Conservation (phyloP, 805 yeast species). For the Clavispora phyllophila region DNA sequence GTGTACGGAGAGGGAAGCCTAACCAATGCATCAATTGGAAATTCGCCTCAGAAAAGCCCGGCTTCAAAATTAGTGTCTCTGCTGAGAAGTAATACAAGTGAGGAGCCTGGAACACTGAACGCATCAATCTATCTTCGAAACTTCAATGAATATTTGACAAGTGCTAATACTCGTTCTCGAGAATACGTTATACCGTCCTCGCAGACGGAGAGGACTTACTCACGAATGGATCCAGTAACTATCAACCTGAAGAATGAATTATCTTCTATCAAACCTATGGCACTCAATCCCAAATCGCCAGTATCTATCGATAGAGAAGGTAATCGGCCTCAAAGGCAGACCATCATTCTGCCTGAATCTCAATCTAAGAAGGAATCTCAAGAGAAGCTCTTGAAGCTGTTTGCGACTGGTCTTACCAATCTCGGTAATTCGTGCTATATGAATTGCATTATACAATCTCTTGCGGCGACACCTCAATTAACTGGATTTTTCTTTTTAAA, state of each 20-base stretch:
- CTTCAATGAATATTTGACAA: conserved; percentile 11
- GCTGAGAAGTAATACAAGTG: not conserved
- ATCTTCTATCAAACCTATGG: not conserved
- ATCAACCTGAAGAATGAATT: not conserved
- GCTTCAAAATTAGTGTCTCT: not conserved
- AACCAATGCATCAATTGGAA: not conserved
- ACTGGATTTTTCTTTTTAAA: conserved; percentile 50
- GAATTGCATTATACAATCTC: conserved; percentile 86
- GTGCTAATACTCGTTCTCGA: conserved; percentile 1
- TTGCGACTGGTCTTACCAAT: conserved; percentile 69
- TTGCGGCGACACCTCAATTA: conserved; percentile 66
- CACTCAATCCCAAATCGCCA: not conserved
- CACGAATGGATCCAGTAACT: not conserved
- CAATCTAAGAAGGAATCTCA: not conserved
- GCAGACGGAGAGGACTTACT: not conserved
- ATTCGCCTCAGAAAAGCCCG: not conserved
- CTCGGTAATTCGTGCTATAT: conserved; percentile 91
- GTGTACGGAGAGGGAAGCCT: conserved; percentile 23
- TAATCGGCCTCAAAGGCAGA: conserved; percentile 7
- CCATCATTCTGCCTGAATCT: not conserved
- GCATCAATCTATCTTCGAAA: conserved; percentile 6
- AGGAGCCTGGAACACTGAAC: not conserved
- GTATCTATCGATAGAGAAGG: no score
- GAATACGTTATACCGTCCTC: conserved; percentile 1
- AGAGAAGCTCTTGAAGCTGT: conserved; percentile 7